phyloP scores from a whole-genome alignment of 805 yeast genomes.

The Debaryomyces hansenii region DNA sequence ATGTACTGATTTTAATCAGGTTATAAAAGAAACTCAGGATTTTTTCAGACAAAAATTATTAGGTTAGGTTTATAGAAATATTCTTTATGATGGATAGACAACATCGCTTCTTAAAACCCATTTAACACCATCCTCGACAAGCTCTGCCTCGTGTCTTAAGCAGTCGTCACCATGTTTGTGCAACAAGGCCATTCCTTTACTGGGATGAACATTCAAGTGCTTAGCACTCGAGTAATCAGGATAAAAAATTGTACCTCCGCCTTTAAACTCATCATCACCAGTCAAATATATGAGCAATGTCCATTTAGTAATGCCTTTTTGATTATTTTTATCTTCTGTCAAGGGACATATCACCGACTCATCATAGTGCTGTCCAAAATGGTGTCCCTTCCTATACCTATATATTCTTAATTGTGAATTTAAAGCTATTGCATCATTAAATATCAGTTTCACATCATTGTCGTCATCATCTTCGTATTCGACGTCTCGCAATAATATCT shows the following conservation, averaged over 20 bases:
- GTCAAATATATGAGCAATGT: conserved; percentile 58
- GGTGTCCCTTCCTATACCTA: conserved; percentile 56
- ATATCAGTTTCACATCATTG: conserved; percentile 20
- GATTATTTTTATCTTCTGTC: conserved; percentile 19
- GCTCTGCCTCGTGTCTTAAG: conserved; percentile 56
- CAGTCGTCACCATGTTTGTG: conserved; percentile 71
- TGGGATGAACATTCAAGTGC: conserved; percentile 42
- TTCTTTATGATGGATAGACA: conserved; percentile 19
- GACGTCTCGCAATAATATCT: conserved; percentile 26
- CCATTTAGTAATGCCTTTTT: conserved; percentile 52
- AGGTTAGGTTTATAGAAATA: conserved; percentile 2
- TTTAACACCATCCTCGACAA: conserved; percentile 52
- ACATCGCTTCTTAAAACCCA: conserved; percentile 67
- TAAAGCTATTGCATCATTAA: conserved; percentile 44
- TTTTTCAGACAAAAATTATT: conserved; percentile 22
- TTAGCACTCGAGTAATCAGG: conserved; percentile 20
- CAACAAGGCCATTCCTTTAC: conserved; percentile 55
- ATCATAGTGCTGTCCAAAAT: conserved; percentile 61
- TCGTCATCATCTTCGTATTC: conserved; percentile 29
- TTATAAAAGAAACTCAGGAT: conserved; percentile 23
- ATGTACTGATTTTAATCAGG: conserved; percentile 7
- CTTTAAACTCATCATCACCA: conserved; percentile 54
- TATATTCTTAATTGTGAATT: conserved; percentile 59
- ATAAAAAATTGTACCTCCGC: conserved; percentile 62
- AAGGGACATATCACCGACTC: conserved; percentile 45